Evolutionary conservation across 768 basidiomycete genomes (phyloP).

Genomic region (Phallus indusiatus): DNA sequence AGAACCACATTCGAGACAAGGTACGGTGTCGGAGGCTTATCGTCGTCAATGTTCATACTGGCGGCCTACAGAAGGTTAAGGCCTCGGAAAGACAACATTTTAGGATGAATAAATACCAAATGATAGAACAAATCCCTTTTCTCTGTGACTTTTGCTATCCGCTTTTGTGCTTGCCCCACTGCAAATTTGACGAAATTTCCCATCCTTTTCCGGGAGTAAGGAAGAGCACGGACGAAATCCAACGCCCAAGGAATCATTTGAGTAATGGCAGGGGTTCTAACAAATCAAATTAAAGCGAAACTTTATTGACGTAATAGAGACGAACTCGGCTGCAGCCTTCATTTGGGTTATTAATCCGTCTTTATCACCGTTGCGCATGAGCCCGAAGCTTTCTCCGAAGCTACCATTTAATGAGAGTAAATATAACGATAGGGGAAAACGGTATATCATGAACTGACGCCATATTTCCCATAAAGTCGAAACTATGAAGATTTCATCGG

Average conservation of each 20-base stretch:
- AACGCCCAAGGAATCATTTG: constrained; percentile 33
- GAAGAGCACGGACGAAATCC: constrained; percentile 27
- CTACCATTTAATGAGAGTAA: constrained; percentile 13
- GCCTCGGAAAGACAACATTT: background rate
- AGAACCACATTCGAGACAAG: constrained; percentile 29
- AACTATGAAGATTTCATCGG: constrained; percentile 13
- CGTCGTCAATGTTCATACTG: constrained; percentile 27
- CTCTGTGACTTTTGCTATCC: background rate
- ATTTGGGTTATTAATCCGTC: constrained; percentile 34
- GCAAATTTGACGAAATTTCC: constrained; percentile 28
- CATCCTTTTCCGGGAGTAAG: constrained; percentile 26
- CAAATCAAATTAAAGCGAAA: constrained; percentile 20
- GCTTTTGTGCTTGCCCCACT: constrained; percentile 1
- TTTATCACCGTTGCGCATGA: constrained; percentile 30
- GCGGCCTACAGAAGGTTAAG: constrained; percentile 15
- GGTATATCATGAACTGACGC: constrained; percentile 23
- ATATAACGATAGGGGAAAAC: background rate
- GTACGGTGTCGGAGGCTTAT: constrained; percentile 24
- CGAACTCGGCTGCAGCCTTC: constrained; percentile 20
- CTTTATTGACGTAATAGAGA: background rate
- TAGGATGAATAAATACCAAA: constrained; percentile 21
- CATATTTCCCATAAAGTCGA: constrained; percentile 31
- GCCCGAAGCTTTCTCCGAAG: constrained; percentile 29
- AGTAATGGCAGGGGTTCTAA: constrained; percentile 23
- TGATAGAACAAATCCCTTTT: constrained; percentile 30